These are phyloP conservation scores for Mycocentrospora acerina DNA, from an alignment of 2,329 filamentous ascomycete genomes.

Conservation along the genomic window DNA sequence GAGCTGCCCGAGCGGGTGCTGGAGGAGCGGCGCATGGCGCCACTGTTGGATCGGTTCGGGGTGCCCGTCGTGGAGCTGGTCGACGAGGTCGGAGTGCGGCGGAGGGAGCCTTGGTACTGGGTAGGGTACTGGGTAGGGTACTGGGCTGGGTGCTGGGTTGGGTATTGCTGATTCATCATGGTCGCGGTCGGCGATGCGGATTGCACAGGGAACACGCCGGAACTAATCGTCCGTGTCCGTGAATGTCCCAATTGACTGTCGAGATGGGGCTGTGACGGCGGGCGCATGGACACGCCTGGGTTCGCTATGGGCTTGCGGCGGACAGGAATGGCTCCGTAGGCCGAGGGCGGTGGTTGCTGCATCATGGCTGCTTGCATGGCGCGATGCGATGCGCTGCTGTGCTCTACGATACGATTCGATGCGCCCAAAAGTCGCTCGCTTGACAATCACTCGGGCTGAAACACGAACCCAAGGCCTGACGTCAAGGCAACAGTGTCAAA, in stretches of 20 bases:
- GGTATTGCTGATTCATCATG: slow-evolving; percentile 38
- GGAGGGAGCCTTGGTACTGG: slow-evolving; percentile 38
- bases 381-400: too few species aligned
- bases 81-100: slow-evolving; percentile 68
- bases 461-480: slow-evolving; percentile 30
- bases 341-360: slow-evolving; percentile 23
- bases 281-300: slow-evolving; percentile 35
- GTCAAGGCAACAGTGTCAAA: slow-evolving; percentile 23
- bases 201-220: slow-evolving; percentile 34
- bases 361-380: slow-evolving; percentile 33
- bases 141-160: slow-evolving; percentile 31
- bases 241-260: slow-evolving; percentile 34
- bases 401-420: slow-evolving; percentile 11
- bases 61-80: slow-evolving; percentile 62
- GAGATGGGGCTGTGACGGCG: slow-evolving; percentile 25
- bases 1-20: slow-evolving; percentile 72
- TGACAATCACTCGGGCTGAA: slow-evolving; percentile 21
- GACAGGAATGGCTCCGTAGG: slow-evolving; percentile 31
- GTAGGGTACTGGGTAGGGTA: slow-evolving; percentile 38
- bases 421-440: slow-evolving; percentile 22
- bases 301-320: slow-evolving; percentile 39
- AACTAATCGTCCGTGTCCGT: slow-evolving; percentile 42
- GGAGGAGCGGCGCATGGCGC: slow-evolving; percentile 69
- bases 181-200: slow-evolving; percentile 24
- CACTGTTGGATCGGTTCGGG: slow-evolving; percentile 51